Conservation (phyloP, 2,329 filamentous ascomycete species). For the Penicillium decumbens region DNA sequence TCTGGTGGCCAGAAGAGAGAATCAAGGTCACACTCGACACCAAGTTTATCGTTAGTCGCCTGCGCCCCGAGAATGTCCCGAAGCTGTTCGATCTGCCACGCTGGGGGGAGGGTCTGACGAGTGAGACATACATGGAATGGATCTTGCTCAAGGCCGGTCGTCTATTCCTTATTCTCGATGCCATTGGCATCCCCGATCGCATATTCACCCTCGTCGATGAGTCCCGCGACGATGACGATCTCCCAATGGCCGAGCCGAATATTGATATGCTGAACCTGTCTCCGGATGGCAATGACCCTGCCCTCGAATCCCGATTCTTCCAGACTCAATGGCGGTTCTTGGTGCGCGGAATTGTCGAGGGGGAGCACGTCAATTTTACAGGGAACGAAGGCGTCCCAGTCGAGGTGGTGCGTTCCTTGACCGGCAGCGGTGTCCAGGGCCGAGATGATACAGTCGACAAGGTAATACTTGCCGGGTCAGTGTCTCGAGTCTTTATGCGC, state of each 20-base stretch:
- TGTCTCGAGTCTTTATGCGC: slow-evolving; percentile 36
- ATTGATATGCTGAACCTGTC: slow-evolving; percentile 53
- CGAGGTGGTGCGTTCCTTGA: slow-evolving; percentile 47
- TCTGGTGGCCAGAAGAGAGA: slow-evolving; percentile 47
- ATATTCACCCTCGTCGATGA: slow-evolving; percentile 60
- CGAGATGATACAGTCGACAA: slow-evolving; percentile 33
- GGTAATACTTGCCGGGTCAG: slow-evolving; percentile 37
- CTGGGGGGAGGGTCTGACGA: slow-evolving; percentile 45
- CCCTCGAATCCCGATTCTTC: slow-evolving; percentile 55
- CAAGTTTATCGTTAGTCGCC: slow-evolving; percentile 38
- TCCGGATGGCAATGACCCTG: slow-evolving; percentile 41
- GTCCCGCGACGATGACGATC: slow-evolving; percentile 58
- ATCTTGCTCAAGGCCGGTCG: slow-evolving; percentile 55
- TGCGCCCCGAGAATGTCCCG: slow-evolving; percentile 35
- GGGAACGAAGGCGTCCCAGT: slow-evolving; percentile 57
- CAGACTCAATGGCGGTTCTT: slow-evolving; percentile 57
- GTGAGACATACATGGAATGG: slow-evolving; percentile 58
- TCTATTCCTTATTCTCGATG: slow-evolving; percentile 56
- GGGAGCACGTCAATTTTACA: slow-evolving; percentile 56
- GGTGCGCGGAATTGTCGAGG: slow-evolving; percentile 52
- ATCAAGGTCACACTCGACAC: slow-evolving; percentile 41
- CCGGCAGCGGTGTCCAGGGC: slow-evolving; percentile 34
- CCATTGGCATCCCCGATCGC: slow-evolving; percentile 58
- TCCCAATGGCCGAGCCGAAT: slow-evolving; percentile 54
- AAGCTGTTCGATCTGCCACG: slow-evolving; percentile 37